Evolutionary conservation across 306 rosid species (phyloP).

Genomic region (Malus fusca): DNA sequence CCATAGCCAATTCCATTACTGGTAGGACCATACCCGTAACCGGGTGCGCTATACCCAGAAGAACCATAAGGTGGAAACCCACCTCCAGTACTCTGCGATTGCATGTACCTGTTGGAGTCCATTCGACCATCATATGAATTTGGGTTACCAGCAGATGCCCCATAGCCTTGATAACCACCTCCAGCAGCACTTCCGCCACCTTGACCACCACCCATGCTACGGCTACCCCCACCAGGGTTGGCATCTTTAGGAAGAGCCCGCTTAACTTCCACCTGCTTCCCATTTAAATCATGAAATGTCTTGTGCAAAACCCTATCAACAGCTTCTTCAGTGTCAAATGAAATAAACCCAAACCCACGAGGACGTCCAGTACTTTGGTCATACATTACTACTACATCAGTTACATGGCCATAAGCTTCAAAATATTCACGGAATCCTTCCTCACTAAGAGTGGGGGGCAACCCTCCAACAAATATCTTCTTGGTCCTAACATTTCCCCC

Average conservation of each 20-base stretch:
- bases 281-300: slow-evolving; percentile 88
- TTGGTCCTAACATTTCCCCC: slow-evolving; percentile 88
- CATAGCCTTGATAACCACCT: slow-evolving; percentile 84
- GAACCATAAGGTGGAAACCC: slow-evolving; percentile 90
- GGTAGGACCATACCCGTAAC: slow-evolving; percentile 91
- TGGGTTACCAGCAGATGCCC: slow-evolving; percentile 77
- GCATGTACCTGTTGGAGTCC: slow-evolving; percentile 93
- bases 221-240: slow-evolving; percentile 85
- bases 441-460: slow-evolving; percentile 83
- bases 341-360: slow-evolving; percentile 93
- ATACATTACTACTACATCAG: slow-evolving; percentile 96
- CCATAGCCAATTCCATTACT: slow-evolving; percentile 80
- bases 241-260: slow-evolving; percentile 99
- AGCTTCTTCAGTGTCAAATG: slow-evolving; percentile 87
- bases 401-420: slow-evolving; percentile 73
- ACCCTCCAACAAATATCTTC: slow-evolving; percentile 95
- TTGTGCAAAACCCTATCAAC: slow-evolving; percentile 97
- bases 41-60: slow-evolving; percentile 67
- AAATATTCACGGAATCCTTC: slow-evolving; percentile 85
- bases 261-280: slow-evolving; percentile 98
- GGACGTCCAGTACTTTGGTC: slow-evolving; percentile 98
- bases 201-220: slow-evolving; percentile 53
- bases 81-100: slow-evolving; percentile 69
- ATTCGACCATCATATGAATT: slow-evolving; percentile 80
- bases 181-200: slow-evolving; percentile 51